Conservation (phyloP, 225 moss, liverwort and hornwort species). For the Takakia lepidozioides region DNA sequence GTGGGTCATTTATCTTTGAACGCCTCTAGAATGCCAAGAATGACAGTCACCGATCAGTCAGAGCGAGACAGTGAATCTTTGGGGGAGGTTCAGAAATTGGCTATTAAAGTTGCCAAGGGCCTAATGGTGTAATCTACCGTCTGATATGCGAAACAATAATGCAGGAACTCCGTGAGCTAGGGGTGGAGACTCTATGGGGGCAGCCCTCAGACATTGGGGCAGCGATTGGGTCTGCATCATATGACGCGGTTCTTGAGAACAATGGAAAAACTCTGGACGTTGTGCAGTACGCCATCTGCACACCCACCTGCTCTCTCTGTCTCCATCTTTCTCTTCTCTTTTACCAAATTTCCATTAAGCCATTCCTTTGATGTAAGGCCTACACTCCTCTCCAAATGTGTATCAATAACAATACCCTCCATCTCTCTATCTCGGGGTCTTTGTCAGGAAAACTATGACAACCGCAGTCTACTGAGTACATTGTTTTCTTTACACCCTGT, state of each 20-base stretch:
- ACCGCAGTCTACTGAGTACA: background rate
- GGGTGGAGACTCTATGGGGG: conserved; percentile 88
- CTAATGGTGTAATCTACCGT: background rate
- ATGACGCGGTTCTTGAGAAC: conserved; percentile 89
- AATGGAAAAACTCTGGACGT: conserved; percentile 88
- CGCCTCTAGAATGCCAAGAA: too few species aligned
- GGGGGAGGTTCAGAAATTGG: too few species aligned
- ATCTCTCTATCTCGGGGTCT: too few species aligned
- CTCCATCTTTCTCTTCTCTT: background rate
- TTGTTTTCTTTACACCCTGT: too few species aligned
- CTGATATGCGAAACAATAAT: background rate
- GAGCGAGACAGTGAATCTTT: too few species aligned
- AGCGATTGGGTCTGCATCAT: conserved; percentile 56
- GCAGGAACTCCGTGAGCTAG: conserved; percentile 82
- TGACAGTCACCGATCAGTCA: too few species aligned
- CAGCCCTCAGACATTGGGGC: conserved; percentile 63
- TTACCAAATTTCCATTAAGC: background rate
- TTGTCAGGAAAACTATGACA: background rate
- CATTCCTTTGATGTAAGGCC: background rate
- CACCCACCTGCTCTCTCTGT: background rate
- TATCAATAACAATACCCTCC: too few species aligned
- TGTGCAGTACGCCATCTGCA: conserved; percentile 71
- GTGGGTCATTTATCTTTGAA: too few species aligned
- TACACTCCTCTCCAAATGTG: too few species aligned
- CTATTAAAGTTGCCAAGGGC: background rate